A percentile compares a stretch with the other conserved stretches of the same genome.
These are phyloP conservation scores for Entomortierella lignicola DNA, from an alignment of 192 early-diverging fungal genomes.

Conservation along the genomic window DNA sequence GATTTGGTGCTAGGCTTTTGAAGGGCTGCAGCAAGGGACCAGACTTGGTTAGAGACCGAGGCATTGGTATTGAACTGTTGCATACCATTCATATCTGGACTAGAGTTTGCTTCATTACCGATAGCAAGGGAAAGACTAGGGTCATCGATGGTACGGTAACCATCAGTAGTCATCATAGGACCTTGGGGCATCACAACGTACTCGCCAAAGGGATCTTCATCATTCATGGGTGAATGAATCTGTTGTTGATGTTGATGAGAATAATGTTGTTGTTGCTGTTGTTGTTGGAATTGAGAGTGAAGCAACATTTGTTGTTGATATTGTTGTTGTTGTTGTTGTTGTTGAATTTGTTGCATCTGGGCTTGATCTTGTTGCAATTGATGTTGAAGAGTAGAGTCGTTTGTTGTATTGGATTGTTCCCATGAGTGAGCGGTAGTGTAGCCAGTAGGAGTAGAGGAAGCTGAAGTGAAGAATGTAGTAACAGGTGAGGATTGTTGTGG, in stretches of 20 bases:
- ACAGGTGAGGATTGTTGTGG: slow-evolving; percentile 19
- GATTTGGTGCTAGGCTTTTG: slow-evolving; percentile 46
- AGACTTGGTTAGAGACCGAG: slow-evolving; percentile 17
- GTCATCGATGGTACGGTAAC: slow-evolving; percentile 21
- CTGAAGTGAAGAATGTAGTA: slow-evolving; percentile 11
- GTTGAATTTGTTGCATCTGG: slow-evolving; percentile 29
- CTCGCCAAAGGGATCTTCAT: slow-evolving; percentile 52
- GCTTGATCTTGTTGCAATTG: slow-evolving; percentile 17
- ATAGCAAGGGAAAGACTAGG: slow-evolving; percentile 6
- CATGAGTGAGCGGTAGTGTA: slow-evolving; percentile 16
- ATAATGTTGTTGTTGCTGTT: slow-evolving; percentile 12
- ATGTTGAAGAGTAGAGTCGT: slow-evolving; percentile 19
- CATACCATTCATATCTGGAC: slow-evolving; percentile 14
- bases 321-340: slow-evolving; percentile 34
- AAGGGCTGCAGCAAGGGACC: slow-evolving; percentile 41
- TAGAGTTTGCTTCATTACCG: background rate
- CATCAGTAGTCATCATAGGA: slow-evolving; percentile 26
- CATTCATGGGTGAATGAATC: slow-evolving; percentile 23
- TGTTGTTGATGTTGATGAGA: slow-evolving; percentile 18
- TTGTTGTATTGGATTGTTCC: slow-evolving; percentile 3
- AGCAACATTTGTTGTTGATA: slow-evolving; percentile 37
- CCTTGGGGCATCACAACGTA: slow-evolving; percentile 37
- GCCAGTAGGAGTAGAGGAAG: background rate
- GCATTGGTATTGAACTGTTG: slow-evolving; percentile 4
- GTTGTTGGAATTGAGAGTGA: slow-evolving; percentile 31